phyloP scores from a whole-genome alignment of 108 stramenopile genomes.

The Cyclotella cryptica region DNA sequence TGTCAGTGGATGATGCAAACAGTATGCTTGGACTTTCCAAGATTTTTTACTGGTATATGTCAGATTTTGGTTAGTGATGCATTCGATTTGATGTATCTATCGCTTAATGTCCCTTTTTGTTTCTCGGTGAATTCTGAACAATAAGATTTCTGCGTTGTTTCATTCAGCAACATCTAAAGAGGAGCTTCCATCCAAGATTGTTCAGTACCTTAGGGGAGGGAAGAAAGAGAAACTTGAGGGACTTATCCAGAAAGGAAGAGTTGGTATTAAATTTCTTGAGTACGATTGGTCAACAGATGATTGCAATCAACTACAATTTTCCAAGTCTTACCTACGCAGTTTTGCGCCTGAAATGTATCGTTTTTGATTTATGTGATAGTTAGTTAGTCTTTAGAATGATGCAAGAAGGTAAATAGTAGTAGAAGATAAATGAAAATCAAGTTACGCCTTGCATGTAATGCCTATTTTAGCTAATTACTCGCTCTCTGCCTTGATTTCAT shows the following conservation, averaged over 20 bases:
- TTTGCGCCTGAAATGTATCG: constrained; percentile 10
- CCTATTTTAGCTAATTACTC: background rate
- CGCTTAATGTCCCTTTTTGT: background rate
- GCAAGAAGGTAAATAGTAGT: background rate
- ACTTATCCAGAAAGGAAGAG: constrained; percentile 27
- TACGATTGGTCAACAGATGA: constrained; percentile 57
- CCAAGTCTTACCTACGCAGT: constrained; percentile 2
- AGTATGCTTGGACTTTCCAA: constrained; percentile 38
- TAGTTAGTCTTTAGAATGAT: background rate
- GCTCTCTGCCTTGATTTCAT: constrained; percentile 37
- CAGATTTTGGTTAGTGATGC: constrained; percentile 52
- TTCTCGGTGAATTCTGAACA: background rate
- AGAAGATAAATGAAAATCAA: background rate
- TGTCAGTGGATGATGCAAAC: constrained; percentile 40
- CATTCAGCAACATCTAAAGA: constrained; percentile 21
- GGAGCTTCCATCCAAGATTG: constrained; percentile 40
- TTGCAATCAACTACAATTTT: constrained; percentile 21
- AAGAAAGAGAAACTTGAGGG: constrained; percentile 42
- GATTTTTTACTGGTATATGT: constrained; percentile 64
- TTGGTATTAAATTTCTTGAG: constrained; percentile 34
- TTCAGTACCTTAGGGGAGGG: constrained; percentile 41
- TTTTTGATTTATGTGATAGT: background rate
- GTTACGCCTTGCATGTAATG: too few relatives aligned
- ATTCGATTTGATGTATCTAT: background rate
- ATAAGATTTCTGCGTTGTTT: background rate